These are phyloP conservation scores for Capsicum rhomboideum DNA, from an alignment of 257 asterid species.

Conservation along the genomic window DNA sequence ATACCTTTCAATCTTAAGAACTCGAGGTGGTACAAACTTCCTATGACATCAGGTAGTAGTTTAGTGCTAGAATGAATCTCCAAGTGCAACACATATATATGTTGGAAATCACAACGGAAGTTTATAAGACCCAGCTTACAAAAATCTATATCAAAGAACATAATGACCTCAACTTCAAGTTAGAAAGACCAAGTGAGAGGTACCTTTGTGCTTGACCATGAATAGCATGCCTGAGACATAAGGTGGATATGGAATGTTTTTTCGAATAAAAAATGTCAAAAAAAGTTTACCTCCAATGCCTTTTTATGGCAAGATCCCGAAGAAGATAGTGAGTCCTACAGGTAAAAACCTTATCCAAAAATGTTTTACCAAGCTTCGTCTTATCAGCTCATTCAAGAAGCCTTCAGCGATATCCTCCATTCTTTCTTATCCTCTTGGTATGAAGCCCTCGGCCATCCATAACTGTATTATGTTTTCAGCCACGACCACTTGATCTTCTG, in stretches of 20 bases:
- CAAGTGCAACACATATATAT: not conserved
- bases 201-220: not conserved
- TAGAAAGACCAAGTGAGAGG: not conserved
- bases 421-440: not conserved
- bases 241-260: not conserved
- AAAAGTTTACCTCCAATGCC: not conserved
- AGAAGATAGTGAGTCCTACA: not conserved
- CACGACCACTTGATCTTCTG: not conserved
- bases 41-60: not conserved
- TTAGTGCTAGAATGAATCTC: not conserved
- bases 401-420: not conserved
- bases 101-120: not conserved
- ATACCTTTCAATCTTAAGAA: not conserved
- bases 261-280: not conserved
- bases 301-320: not conserved
- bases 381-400: not conserved
- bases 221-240: not conserved
- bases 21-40: not conserved
- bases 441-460: not conserved
- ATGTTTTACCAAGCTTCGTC: not conserved
- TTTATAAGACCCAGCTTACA: not conserved
- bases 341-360: not conserved
- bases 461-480: not conserved
- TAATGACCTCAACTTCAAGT: not conserved
- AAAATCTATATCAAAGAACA: not conserved